Evolutionary conservation across 2,329 filamentous ascomycete genomes (phyloP), one percentile per base, ranked within the genome.

Genomic region (Xylariales sp.): DNA sequence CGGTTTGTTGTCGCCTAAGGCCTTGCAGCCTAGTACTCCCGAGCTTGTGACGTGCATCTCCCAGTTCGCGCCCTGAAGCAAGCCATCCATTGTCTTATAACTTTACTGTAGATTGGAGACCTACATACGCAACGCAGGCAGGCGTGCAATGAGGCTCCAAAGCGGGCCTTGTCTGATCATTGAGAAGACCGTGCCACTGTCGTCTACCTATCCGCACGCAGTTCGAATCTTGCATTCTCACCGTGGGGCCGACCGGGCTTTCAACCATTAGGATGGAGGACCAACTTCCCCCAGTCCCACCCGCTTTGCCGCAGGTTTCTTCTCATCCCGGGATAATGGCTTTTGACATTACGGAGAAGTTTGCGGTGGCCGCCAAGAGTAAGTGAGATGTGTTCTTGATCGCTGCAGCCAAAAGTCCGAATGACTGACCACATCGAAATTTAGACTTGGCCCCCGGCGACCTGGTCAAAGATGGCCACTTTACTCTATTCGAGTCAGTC

Each of bases 401-500:
- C 23, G 8, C 8, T 25, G 23, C n/a, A 8, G 23, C n/a, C 23
- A 25, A 25, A 8, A 25, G 23, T 8, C 23, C 13, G 11, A n/a
- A 37, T 17, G 38, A 44, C 55, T 66, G 37, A 63, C 45, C 16
- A 17, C 15, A 14, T 33, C 29, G 15, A 31, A 29, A n/a, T n/a
- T n/a, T 44, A 95, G 89, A 79, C 44, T 69, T 97, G 40, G 65
- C 76, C 32, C 80, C 85, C 6, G 93, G 93, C 21, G 81, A 94
- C 50, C 75, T 98, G 4, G 75, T 97, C 46, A 96, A 96, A 66
- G 90, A 97, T 88, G 87, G 85, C 30, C 81, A 80, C 57, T 97
- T 98, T 55, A 95, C 89, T 2, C 74, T 98, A 5, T 96, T 95
- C 51, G 93, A 97, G 65, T 85, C 90, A 33, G 93, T 98, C 50